phyloP scores from a whole-genome alignment of 768 basidiomycete species.

The Harrya chromipes region DNA sequence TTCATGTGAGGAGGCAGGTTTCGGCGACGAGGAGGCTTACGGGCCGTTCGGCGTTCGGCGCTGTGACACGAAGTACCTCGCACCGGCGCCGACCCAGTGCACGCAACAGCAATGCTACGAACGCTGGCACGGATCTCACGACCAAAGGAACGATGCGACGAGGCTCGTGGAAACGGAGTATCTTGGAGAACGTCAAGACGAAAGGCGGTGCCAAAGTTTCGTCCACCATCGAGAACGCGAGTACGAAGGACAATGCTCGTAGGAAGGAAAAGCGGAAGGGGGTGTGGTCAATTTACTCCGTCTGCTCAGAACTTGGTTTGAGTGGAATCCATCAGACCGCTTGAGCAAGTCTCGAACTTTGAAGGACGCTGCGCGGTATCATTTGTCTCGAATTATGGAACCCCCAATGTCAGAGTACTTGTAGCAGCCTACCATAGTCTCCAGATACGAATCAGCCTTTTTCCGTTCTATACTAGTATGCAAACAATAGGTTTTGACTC shows the following conservation, averaged over 20 bases:
- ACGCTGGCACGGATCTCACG: not conserved
- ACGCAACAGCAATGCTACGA: slow-evolving; percentile 14
- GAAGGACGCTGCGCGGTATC: no score
- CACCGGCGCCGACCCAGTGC: slow-evolving; percentile 13
- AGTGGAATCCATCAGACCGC: slow-evolving; percentile 6
- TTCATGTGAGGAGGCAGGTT: slow-evolving; percentile 12
- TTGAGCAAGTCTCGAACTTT: not conserved
- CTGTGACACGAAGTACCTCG: slow-evolving; percentile 9
- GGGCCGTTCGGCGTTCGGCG: not conserved
- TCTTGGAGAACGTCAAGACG: slow-evolving; percentile 15
- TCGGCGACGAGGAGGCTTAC: slow-evolving; percentile 12
- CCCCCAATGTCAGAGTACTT: no score
- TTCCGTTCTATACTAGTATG: no score
- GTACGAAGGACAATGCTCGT: not conserved
- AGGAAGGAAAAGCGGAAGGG: slow-evolving; percentile 25
- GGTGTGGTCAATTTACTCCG: slow-evolving; percentile 29
- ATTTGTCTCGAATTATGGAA: no score
- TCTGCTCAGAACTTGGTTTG: slow-evolving; percentile 23
- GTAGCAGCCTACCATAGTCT: no score
- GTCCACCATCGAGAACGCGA: slow-evolving; percentile 14
- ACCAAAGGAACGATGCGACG: slow-evolving; percentile 24
- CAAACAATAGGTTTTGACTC: no score
- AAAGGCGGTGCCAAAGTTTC: slow-evolving; percentile 10
- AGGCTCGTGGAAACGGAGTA: slow-evolving; percentile 26
- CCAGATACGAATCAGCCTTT: no score